Percentiles rank a stretch among this genome's conserved stretches.
Evolutionary conservation across 371 early-diverging fungal species (phyloP).

Genomic region (Cokeromyces recurvatus): DNA sequence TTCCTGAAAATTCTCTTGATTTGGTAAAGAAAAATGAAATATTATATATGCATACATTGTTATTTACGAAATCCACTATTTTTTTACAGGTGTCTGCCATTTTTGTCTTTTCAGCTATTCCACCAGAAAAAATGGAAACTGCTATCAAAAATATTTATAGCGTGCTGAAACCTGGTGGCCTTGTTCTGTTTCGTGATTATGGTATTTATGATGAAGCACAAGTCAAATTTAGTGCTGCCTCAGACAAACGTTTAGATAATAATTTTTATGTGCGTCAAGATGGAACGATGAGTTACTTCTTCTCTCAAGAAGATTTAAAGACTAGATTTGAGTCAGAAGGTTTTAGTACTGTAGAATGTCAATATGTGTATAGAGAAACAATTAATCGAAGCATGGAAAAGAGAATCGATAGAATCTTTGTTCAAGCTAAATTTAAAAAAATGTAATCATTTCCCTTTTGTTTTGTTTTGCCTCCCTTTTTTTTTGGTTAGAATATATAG

Average conservation of each 20-base stretch:
- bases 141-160: constrained; percentile 63
- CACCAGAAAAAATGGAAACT: constrained; percentile 71
- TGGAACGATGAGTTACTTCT: constrained; percentile 74
- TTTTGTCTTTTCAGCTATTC: constrained; percentile 84
- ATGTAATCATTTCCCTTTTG: too few relatives aligned
- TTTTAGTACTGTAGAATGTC: constrained; percentile 63
- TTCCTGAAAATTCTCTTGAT: constrained; percentile 67
- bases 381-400: constrained; percentile 77
- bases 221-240: constrained; percentile 69
- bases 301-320: constrained; percentile 50
- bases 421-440: constrained; percentile 78
- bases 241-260: constrained; percentile 71
- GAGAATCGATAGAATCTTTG: constrained; percentile 80
- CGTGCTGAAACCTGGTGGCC: constrained; percentile 73
- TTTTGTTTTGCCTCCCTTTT: too few relatives aligned
- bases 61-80: too few relatives aligned
- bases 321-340: constrained; percentile 59
- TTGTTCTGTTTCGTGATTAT: constrained; percentile 85
- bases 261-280: constrained; percentile 90
- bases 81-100: constrained; percentile 60
- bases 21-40: constrained; percentile 44
- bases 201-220: constrained; percentile 88
- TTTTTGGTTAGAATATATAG: too few relatives aligned
- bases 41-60: too few relatives aligned
- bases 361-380: constrained; percentile 76